Base-by-base conservation (phyloP, 768 basidiomycete genomes). In the Suillus brevipes region DNA sequence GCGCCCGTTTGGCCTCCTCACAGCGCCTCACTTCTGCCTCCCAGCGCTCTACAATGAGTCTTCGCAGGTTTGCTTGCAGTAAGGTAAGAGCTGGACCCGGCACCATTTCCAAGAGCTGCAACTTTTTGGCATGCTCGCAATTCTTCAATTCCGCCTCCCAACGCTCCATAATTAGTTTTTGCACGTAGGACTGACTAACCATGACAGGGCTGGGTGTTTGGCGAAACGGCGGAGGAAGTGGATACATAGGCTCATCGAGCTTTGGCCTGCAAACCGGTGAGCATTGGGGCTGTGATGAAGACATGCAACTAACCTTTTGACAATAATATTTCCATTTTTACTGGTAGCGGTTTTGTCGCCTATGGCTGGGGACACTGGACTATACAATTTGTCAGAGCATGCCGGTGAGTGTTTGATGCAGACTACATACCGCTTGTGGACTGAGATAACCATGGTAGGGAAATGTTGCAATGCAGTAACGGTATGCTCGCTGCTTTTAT, bases 231-330 rank as follows among this genome's bases (percentile, higher is more conserved):
- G 4, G 14, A 52, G 7, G 14, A 52, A 52, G 50, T 2, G 14
- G 50, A 52, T 52, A 52, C 50, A 28, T 16, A 52, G 50, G 25
- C 25, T 52, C 45, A 47, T 47, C 1, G 12, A 47, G 45, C 45
- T 47, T 47, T 23, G 45, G 45, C 45, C 45, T 47, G 50, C 50
- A 18, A 52, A 14, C 25, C 14, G 0, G 50, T 28, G 25, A 52
- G 50, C 1, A 52, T 52, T 28, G 25, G 50, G 25, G 50, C 50
- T 16, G 25, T 52, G 50, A 52, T 16, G 14, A 52, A 52, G 25
- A 52, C 25, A 28, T 52, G 50, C 50, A 52, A 8, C 50, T 52
- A 52, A 52, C 50, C 50, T 52, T 52, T 52, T 52, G 25, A 52
- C 14, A 28, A 16, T 52, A 28, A 52, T 8, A 52, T 28, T 4